Base-by-base conservation (phyloP, 2,329 filamentous ascomycete genomes). In the Trichoderma guizhouense region DNA sequence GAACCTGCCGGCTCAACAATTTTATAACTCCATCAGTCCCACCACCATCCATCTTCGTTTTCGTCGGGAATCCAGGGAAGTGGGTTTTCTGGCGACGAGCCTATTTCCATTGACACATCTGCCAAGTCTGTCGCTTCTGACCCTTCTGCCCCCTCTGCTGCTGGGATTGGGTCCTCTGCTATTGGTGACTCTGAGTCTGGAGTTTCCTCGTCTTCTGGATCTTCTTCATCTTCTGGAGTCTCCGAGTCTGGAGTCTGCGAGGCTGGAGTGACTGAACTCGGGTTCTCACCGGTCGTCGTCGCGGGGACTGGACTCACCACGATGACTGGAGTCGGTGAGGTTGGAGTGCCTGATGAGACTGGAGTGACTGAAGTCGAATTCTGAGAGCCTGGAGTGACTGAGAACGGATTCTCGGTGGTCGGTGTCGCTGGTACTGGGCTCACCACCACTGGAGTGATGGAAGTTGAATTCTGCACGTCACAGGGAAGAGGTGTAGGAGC, bases 401-500 rank as follows among this genome's bases (percentile, higher is more conserved):
- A 5, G 28, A 28, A 28, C n/a, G 43, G 43, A 12, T n/a, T 21
- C 9, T 51, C 43, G 2, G 4, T 2, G 12, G n/a, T 21, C 7
- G 43, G 43, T 6, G 43, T 51, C 43, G 18, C 43, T 12, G 43
- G 18, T 2, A 51, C n/a, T 12, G 43, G 43, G 39, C 39, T 43
- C 39, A 43, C 39, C 0, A 43, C 39, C 1, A 43, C 18, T n/a
- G 39, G 36, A 43, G 36, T 18, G 36, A 28, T 5, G 5, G 26
- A 18, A 43, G 15, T 43, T 43, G 36, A 7, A 43, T 18, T 43
- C 36, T 1, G 15, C 36, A 43, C 14, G 3, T 8, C 36, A 39
- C 77, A 77, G 24, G 74, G 74, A 28, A 75, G 75, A 9, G 74
- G 72, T 3, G 71, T 72, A 11, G 78, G 78, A 21, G 74, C 66